Evolutionary conservation across 148 eudicot genomes (phyloP).

Genomic region (Fagopyrum esculentum): DNA sequence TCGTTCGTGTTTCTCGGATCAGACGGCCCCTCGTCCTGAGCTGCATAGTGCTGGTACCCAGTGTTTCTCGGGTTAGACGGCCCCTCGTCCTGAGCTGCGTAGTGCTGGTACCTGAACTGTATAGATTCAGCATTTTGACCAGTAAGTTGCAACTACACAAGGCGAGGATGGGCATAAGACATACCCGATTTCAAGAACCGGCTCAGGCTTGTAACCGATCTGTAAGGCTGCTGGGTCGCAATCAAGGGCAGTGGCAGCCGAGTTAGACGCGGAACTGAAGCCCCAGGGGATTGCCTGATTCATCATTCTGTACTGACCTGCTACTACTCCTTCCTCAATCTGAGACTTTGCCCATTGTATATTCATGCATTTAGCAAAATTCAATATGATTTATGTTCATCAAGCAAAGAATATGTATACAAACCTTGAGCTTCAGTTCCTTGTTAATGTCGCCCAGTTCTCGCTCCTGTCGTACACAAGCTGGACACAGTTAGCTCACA

Average conservation of each 20-base stretch:
- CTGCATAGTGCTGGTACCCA: slow-evolving; percentile 2
- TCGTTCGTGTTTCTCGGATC: not conserved
- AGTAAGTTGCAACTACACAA: too few species aligned
- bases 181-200: slow-evolving; percentile 67
- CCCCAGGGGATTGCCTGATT: slow-evolving; percentile 25
- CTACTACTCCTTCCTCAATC: slow-evolving; percentile 3
- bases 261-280: slow-evolving; percentile 22
- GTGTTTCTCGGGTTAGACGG: too few species aligned
- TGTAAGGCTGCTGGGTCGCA: slow-evolving; percentile 20
- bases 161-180: not conserved
- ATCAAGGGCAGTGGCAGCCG: slow-evolving; percentile 21
- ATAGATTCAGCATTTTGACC: too few species aligned
- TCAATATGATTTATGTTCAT: not conserved
- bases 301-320: slow-evolving; percentile 8
- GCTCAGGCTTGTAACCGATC: slow-evolving; percentile 44
- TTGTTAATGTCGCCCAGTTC: slow-evolving; percentile 87
- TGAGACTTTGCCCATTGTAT: not conserved
- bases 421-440: slow-evolving; percentile 81
- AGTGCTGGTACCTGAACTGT: too few species aligned
- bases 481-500: too few species aligned
- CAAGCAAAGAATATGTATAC: not conserved
- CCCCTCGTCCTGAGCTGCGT: too few species aligned
- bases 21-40: slow-evolving; percentile 16
- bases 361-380: not conserved
- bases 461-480: slow-evolving; percentile 49